Conservation (phyloP, 1,284 basidiomycete species). For the Malassezia psittaci region DNA sequence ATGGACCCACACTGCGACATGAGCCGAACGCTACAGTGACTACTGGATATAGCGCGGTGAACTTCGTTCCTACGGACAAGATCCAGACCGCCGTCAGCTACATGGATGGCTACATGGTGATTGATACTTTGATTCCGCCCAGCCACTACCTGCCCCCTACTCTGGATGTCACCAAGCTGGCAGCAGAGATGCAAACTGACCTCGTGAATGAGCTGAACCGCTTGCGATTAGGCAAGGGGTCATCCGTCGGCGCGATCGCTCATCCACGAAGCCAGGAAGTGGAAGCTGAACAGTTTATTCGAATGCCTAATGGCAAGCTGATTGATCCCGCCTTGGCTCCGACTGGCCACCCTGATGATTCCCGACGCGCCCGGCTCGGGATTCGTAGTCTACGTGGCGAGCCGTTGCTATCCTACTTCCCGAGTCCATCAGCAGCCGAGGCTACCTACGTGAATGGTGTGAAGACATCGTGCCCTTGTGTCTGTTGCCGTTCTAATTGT, state of each 20-base stretch:
- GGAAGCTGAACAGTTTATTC: constrained; percentile 14
- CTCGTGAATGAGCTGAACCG: constrained; percentile 10
- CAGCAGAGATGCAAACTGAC: constrained; percentile 14
- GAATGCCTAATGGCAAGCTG: not conserved
- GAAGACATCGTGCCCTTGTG: constrained; percentile 13
- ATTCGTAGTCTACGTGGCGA: constrained; percentile 18
- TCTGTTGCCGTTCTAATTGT: constrained; percentile 15
- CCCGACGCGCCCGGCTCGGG: constrained; percentile 1
- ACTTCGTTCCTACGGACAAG: constrained; percentile 27
- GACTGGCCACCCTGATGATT: not conserved
- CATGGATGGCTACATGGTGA: constrained; percentile 22
- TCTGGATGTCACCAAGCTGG: constrained; percentile 8
- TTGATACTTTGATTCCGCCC: constrained; percentile 31
- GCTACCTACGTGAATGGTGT: not conserved
- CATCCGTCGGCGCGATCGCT: constrained; percentile 10
- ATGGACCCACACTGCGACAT: constrained; percentile 10
- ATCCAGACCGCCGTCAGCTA: constrained; percentile 29
- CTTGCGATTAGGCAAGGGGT: constrained; percentile 10
- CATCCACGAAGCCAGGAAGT: constrained; percentile 15
- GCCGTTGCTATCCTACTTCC: constrained; percentile 15
- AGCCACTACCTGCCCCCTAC: constrained; percentile 18
- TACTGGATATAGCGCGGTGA: constrained; percentile 19
- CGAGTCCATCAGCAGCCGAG: constrained; percentile 4
- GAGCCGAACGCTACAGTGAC: constrained; percentile 13
- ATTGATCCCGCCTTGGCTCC: constrained; percentile 8